phyloP scores from a whole-genome alignment of 1,284 basidiomycete genomes.

The Irpex rosettiformis region DNA sequence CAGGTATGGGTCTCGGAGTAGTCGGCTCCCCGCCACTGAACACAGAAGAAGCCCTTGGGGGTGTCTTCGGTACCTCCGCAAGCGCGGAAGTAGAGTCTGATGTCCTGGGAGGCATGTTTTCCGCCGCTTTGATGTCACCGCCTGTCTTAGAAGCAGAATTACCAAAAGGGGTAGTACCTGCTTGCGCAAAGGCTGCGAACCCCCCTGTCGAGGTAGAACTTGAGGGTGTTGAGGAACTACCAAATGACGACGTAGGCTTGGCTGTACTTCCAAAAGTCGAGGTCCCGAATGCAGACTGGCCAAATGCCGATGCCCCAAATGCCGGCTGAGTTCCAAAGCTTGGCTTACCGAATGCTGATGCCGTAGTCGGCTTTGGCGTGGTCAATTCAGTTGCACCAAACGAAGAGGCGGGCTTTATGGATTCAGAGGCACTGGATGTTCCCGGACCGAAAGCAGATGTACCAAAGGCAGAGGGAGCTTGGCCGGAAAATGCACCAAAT shows the following conservation, averaged over 20 bases:
- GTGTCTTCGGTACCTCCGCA: not conserved
- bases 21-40: constrained; percentile 8
- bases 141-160: constrained; percentile 9
- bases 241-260: constrained; percentile 1
- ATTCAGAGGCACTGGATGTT: constrained; percentile 12
- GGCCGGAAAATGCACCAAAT: constrained; percentile 15
- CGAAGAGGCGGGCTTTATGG: constrained; percentile 18
- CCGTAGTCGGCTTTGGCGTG: constrained; percentile 13
- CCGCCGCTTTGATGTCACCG: not conserved
- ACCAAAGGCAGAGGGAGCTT: constrained; percentile 5
- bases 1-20: constrained; percentile 11
- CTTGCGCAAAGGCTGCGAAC: constrained; percentile 28
- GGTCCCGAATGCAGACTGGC: constrained; percentile 33
- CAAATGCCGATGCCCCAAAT: constrained; percentile 24
- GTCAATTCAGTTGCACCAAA: constrained; percentile 28
- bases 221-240: constrained; percentile 3
- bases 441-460: constrained; percentile 14
- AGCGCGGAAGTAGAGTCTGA: not conserved
- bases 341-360: constrained; percentile 22
- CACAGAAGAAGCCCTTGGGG: not conserved
- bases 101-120: not conserved
- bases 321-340: constrained; percentile 14
- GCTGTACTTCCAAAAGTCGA: constrained; percentile 29
- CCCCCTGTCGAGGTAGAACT: constrained; percentile 25
- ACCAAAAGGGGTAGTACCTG: constrained; percentile 28